Evolutionary conservation across 179 eudicot genomes (phyloP), one percentile per base, ranked within the genome.

Genomic region (Actinidia chinensis): DNA sequence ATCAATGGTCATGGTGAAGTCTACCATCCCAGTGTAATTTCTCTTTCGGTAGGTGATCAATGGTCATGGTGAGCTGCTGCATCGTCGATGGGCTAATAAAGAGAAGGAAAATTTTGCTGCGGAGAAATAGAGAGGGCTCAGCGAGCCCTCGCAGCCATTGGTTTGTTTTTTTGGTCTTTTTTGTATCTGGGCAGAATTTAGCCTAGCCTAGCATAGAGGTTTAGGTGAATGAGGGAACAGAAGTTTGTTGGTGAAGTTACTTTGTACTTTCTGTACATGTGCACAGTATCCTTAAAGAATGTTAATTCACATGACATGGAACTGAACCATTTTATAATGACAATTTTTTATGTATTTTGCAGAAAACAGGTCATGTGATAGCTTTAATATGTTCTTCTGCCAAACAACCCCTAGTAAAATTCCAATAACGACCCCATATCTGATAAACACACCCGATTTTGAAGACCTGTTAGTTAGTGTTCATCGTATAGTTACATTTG

Each of bases 1-100:
- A 96, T 82, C 97, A 94, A 80, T 96, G 98, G 99, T 88, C 93
- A 36, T 83, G 91, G 0, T 93, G 76, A 86, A 36, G 88, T 0
- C 90, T 71, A 86, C 64, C 59, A n/a, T n/a, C 17, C 5, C n/a
- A 25, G 48, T 33, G 25, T 66, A 8, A 3, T 1, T 54, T 78
- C 54, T 14, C 58, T 74, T 69, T 54, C 9, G 2, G 8, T 11
- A 22, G 13, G 40, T 18, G 17, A 1, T 71, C 33, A 28, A 28
- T 28, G 33, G 33, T 28, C 33, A 28, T 28, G 33, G 33, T 28
- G 1, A 28, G 33, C 33, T 28, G 33, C 33, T 28, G 33, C 33
- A 28, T 2, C 2, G n/a, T n/a, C n/a, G n/a, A n/a, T n/a, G n/a
- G n/a, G n/a, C n/a, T n/a, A n/a, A n/a, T n/a, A n/a, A n/a, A n/a